Evolutionary conservation across 306 rosid genomes (phyloP), one percentile per base, ranked within the genome.

Genomic region (Geum urbanum): DNA sequence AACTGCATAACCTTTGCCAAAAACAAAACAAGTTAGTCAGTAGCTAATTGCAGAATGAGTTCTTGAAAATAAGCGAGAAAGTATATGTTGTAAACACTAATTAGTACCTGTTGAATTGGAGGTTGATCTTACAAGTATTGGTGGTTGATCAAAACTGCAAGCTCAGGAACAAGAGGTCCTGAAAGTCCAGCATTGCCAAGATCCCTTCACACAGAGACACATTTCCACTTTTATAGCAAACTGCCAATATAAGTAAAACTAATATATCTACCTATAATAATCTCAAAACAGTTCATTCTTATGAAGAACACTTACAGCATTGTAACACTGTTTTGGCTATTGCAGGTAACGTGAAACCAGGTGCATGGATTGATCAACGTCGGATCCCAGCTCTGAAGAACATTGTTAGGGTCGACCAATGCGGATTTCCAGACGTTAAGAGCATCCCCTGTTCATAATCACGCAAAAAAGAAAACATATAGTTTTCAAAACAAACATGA

Each of bases 381-480:
- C 5, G 78, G 73, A 7, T 78, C 73, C 85, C 85, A 82, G 51
- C 77, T 81, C 67, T 66, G 61, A 9, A 77, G 73, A 40, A 72
- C 78, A 63, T 60, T 52, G 40, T 62, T 24, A 16, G 73, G 80
- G 64, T 82, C 80, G 4, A 0, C 32, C 72, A 78, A 37, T 5
- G 41, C 1, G 63, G 16, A 0, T 67, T 67, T 82, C 78, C 76
- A 71, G 6, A 72, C 69, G 67, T 1, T 0, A 2, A 82, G 80
- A 66, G 54, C 54, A 66, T 77, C 82, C 64, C 45, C 72, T 62
- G 44, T 51, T 10, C 14, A 20, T 15, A 18, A 40, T 41, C 5
- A 16, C 9, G 39, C 70, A 22, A 20, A 27, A 27, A 27, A 27
- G 32, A 27, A 27, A 27, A 27, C 32, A 27, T 27, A 27, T 27